Evolutionary conservation across 2,329 filamentous ascomycete species (phyloP), one percentile per base, ranked within the genome.

Genomic region (Fusarium coicis): DNA sequence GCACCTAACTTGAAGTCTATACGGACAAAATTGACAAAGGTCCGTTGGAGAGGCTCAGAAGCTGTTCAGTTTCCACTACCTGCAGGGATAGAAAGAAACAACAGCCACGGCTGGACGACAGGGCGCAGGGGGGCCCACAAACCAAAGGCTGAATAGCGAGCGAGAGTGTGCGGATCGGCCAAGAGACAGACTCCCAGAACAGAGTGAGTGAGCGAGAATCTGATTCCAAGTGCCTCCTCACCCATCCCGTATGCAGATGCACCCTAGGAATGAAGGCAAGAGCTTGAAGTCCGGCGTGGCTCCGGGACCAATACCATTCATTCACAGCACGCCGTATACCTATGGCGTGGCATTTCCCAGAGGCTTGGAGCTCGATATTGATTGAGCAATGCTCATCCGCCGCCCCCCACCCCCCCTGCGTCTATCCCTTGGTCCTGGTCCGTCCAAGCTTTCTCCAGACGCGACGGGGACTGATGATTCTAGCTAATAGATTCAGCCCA

Each of bases 371-470:
- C 64, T 69, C 69, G 34, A 49, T 52, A 60, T 60, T 60, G 50
- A 49, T 32, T 40, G 44, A 43, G 36, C 53, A 32, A 59, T 43
- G 68, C 44, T 39, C 47, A 47, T 63, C 64, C 28, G 49, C 26
- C 26, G 23, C 68, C 64, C 68, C 64, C 69, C 54, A 66, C 28
- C 68, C 64, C 68, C 64, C 69, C 54, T 70, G 65, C 73, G 65
- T 64, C 59, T 70, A 59, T 71, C 65, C 64, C 58, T 69, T 57
- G 64, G 68, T 55, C 70, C 60, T 68, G 57, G 70, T 19, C 39
- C 47, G 47, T 58, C 70, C 52, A 73, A 61, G 61, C 70, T 66
- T 73, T 73, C 70, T 73, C 70, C 66, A 73, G 70, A 73, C 70
- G 47, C 60, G 70, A 62, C 26, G 47, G 50, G 65, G 56, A 68